Evolutionary conservation across 2,329 filamentous ascomycete genomes (phyloP), one percentile per base, ranked within the genome.

Genomic region (Pseudogymnoascus sp.): DNA sequence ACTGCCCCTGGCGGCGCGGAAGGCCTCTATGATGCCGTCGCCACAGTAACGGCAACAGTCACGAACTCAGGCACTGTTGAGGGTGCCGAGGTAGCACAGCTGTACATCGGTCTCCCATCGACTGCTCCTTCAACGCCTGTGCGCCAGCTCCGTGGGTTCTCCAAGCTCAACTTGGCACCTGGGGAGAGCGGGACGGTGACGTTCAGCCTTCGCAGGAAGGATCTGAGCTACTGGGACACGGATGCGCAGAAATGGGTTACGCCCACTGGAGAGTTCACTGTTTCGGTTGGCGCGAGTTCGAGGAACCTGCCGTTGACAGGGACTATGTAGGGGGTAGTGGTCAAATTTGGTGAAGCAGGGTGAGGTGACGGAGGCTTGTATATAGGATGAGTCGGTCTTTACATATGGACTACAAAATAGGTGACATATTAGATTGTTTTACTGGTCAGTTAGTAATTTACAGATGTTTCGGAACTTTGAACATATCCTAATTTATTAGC

Each of bases 151-250:
- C 77, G 85, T 1, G 84, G 85, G 3, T 88, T 88, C 62, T 76
- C 78, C 21, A 86, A 85, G 68, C 74, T 82, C 0, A 70, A 67
- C 2, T 67, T 88, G 8, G 65, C 68, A 0, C 74, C 79, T 0
- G 77, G 78, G 0, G 71, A 80, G 65, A 74, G 73, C 2, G 70
- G 73, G 2, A 71, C 70, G 0, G 68, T 0, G 80, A 84, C 13
- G 73, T 96, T 60, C 91, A 85, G 5, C 81, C 65, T 90, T 59
- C 88, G 80, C 4, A 79, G 92, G 37, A 84, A 90, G 61, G 92
- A 96, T 69, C 66, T 96, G 60, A 90, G 86, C 71, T 94, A 91
- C 75, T 96, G 92, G 92, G 89, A 96, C 65, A 76, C 82, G 0
- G 78, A 70, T 1, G 71, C 75, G n/a, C 92, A 96, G 78, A 86